phyloP scores from a whole-genome alignment of 306 rosid species.

The Astragalus glycyphyllos region DNA sequence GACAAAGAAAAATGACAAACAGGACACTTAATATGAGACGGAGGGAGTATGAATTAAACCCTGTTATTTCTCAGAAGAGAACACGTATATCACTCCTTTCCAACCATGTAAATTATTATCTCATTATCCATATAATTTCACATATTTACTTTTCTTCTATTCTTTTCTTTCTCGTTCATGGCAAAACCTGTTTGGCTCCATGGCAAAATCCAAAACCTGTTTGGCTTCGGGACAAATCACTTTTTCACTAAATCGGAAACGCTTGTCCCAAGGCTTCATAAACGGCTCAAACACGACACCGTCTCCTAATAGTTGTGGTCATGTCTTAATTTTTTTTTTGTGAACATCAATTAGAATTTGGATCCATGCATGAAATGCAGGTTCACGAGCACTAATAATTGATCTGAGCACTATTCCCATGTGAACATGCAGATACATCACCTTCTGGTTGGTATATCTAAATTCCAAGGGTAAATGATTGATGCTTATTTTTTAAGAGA shows the following conservation, averaged over 20 bases:
- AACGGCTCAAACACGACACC: no score
- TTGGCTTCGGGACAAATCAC: slow-evolving; percentile 38
- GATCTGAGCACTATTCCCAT: slow-evolving; percentile 43
- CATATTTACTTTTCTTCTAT: no score
- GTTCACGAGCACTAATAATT: slow-evolving; percentile 47
- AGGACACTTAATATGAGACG: no score
- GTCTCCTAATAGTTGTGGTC: slow-evolving; percentile 16
- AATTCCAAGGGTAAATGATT: neutral
- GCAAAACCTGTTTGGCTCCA: slow-evolving; percentile 34
- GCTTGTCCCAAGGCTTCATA: no score
- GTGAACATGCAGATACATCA: slow-evolving; percentile 32
- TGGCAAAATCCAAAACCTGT: slow-evolving; percentile 21
- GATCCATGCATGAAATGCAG: slow-evolving; percentile 36
- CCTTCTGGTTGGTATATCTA: neutral
- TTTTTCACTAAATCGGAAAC: slow-evolving; percentile 7
- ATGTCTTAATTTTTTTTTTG: slow-evolving; percentile 28
- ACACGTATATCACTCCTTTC: no score
- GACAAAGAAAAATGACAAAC: no score
- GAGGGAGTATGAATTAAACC: no score
- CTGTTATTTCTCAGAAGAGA: no score
- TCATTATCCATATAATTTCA: no score
- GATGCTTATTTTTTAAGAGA: no score
- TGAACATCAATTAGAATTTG: slow-evolving; percentile 45
- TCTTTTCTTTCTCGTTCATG: no score
- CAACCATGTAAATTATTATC: no score